Evolutionary conservation across 306 rosid species (phyloP).

Genomic region (Quercus mongolica): DNA sequence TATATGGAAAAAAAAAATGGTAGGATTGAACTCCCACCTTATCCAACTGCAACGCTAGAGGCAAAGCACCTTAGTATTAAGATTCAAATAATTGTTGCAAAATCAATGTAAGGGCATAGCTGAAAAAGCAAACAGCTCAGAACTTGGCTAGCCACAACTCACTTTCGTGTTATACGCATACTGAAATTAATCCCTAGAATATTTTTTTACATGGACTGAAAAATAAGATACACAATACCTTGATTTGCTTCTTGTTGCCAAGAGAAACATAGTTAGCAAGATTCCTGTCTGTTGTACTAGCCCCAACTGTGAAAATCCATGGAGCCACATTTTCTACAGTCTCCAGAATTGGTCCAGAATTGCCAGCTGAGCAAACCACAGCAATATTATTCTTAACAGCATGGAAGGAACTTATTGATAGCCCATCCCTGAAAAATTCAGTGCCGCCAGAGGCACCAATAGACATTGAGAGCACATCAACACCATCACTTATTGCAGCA

Average conservation of each 20-base stretch:
- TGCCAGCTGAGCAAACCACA: constrained; percentile 57
- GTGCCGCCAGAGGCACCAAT: background rate
- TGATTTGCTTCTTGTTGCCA: constrained; percentile 38
- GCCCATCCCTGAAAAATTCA: constrained; percentile 31
- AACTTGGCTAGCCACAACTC: too few species aligned
- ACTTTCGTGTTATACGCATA: too few species aligned
- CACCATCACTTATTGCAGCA: constrained; percentile 68
- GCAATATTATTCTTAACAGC: constrained; percentile 41
- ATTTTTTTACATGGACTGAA: too few species aligned
- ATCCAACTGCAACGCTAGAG: too few species aligned
- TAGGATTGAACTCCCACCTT: too few species aligned
- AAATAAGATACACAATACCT: constrained; percentile 15
- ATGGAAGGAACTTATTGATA: constrained; percentile 58
- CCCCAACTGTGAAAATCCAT: constrained; percentile 67
- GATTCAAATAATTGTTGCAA: too few species aligned
- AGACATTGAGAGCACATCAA: constrained; percentile 54
- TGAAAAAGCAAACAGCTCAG: too few species aligned
- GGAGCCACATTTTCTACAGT: constrained; percentile 55
- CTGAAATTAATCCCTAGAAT: too few species aligned
- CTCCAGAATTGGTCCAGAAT: constrained; percentile 47
- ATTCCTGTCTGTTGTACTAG: constrained; percentile 60
- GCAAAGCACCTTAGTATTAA: too few species aligned
- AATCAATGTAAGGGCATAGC: too few species aligned
- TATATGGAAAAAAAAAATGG: too few species aligned
- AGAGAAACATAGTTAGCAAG: constrained; percentile 42